A percentile compares a stretch with the other conserved stretches of the same genome.
phyloP scores from a whole-genome alignment of 805 yeast species.

The Candida yuanshanica region DNA sequence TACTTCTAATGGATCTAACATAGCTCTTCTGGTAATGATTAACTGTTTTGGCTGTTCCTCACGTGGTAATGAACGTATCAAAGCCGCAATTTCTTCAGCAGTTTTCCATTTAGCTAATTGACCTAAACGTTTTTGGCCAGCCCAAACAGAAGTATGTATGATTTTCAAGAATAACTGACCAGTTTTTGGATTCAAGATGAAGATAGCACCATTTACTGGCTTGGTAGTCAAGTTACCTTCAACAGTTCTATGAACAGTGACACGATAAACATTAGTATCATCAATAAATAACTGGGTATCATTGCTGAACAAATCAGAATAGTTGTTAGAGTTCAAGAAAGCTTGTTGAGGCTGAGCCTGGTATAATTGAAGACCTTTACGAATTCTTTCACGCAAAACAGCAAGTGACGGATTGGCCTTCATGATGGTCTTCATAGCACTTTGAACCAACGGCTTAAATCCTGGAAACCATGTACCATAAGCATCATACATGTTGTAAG shows the following conservation, averaged over 20 bases:
- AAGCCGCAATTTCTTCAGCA: slow-evolving; percentile 94
- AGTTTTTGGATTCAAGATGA: slow-evolving; percentile 81
- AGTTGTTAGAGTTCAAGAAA: slow-evolving; percentile 80
- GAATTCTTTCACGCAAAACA: slow-evolving; percentile 86
- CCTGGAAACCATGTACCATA: slow-evolving; percentile 99
- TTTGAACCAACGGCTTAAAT: slow-evolving; percentile 79
- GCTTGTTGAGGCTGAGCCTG: slow-evolving; percentile 94
- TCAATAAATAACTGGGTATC: slow-evolving; percentile 85
- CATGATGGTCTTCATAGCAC: slow-evolving; percentile 91
- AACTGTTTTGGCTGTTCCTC: slow-evolving; percentile 95
- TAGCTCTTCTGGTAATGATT: slow-evolving; percentile 84
- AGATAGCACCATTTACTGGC: slow-evolving; percentile 89
- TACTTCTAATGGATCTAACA: slow-evolving; percentile 91
- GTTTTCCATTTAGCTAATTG: slow-evolving; percentile 97
- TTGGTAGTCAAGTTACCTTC: slow-evolving; percentile 92
- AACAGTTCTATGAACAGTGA: slow-evolving; percentile 81
- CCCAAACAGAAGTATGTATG: slow-evolving; percentile 92
- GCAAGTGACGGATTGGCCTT: slow-evolving; percentile 89
- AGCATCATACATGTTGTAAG: slow-evolving; percentile 93
- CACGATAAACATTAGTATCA: slow-evolving; percentile 92
- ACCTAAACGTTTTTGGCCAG: slow-evolving; percentile 91
- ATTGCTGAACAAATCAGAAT: slow-evolving; percentile 80
- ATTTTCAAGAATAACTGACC: slow-evolving; percentile 88
- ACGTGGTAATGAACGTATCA: slow-evolving; percentile 79
- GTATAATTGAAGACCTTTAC: slow-evolving; percentile 89